phyloP scores from a whole-genome alignment of 257 asterid genomes.

The Plectranthus barbatus region DNA sequence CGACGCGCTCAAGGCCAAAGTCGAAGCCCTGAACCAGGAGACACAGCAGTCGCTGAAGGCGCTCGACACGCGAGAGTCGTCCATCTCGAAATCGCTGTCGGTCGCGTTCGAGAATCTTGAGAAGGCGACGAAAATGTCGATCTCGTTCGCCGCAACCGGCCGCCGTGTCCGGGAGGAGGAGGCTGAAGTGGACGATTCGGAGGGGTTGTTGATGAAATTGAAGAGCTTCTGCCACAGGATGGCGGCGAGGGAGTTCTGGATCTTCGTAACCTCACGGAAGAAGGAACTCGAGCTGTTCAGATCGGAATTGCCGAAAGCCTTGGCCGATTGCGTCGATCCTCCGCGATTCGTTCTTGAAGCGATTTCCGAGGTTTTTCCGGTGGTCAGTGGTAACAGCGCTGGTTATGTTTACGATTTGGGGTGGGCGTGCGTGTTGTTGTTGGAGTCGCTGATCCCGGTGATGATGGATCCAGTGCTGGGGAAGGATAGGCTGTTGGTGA shows the following conservation, averaged over 20 bases:
- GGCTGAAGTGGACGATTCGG: constrained; percentile 61
- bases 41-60: constrained; percentile 50
- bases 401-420: constrained; percentile 56
- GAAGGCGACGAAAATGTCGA: constrained; percentile 29
- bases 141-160: constrained; percentile 11
- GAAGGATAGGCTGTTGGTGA: constrained; percentile 85
- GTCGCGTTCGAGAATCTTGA: constrained; percentile 35
- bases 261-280: constrained; percentile 56
- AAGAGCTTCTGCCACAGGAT: constrained; percentile 46
- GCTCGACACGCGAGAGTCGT: constrained; percentile 65
- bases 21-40: constrained; percentile 38
- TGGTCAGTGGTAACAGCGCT: constrained; percentile 23
- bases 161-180: constrained; percentile 7
- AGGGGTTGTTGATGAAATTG: constrained; percentile 55
- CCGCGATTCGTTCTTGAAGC: constrained; percentile 88
- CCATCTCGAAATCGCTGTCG: constrained; percentile 56
- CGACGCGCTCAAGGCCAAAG: constrained; percentile 51
- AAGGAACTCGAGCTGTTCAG: constrained; percentile 70
- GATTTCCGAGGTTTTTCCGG: constrained; percentile 87
- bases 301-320: constrained; percentile 54
- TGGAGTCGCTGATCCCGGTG: constrained; percentile 92
- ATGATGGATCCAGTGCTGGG: constrained; percentile 95
- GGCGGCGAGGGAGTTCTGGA: constrained; percentile 73
- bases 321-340: constrained; percentile 78
- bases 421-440: constrained; percentile 94